A percentile compares a stretch with the other conserved stretches of the same genome.
These are phyloP conservation scores for Neurospora cerealis DNA, from an alignment of 495 filamentous ascomycete genomes.

Conservation along the genomic window DNA sequence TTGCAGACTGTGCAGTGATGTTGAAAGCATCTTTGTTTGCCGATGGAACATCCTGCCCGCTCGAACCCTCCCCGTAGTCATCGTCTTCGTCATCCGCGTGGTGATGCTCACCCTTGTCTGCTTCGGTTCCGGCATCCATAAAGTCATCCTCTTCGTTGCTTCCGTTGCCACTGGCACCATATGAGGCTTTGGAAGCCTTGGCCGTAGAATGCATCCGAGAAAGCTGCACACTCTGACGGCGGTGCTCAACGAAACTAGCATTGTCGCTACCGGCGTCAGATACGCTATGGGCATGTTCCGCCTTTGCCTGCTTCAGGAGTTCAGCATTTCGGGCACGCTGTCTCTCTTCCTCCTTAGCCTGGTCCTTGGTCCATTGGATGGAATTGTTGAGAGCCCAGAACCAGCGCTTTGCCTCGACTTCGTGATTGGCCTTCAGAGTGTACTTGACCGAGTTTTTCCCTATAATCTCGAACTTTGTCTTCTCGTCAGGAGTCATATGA, in stretches of 20 bases:
- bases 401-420: conserved; percentile 88
- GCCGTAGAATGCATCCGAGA: conserved; percentile 28
- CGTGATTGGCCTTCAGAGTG: conserved; percentile 90
- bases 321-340: conserved; percentile 65
- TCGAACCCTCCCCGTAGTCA: conserved; percentile 73
- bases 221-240: conserved; percentile 36
- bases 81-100: conserved; percentile 60
- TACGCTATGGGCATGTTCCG: conserved; percentile 19
- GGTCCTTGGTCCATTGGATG: conserved; percentile 96
- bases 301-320: conserved; percentile 58
- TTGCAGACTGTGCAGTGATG: conserved; percentile 91
- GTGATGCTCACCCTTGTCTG: conserved; percentile 17
- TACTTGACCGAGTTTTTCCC: conserved; percentile 99
- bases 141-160: conserved; percentile 37
- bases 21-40: conserved; percentile 83
- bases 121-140: conserved; percentile 24
- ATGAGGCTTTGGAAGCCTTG: conserved; percentile 16
- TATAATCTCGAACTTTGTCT: conserved; percentile 92
- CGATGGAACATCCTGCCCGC: conserved; percentile 60
- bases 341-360: conserved; percentile 79
- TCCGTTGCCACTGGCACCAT: conserved; percentile 25
- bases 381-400: conserved; percentile 98
- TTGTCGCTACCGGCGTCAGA: conserved; percentile 43
- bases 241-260: conserved; percentile 33
- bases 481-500: conserved; percentile 92